Conservation (phyloP, 129 eudicot genomes). For the carrot (Daucus carota) region DNA sequence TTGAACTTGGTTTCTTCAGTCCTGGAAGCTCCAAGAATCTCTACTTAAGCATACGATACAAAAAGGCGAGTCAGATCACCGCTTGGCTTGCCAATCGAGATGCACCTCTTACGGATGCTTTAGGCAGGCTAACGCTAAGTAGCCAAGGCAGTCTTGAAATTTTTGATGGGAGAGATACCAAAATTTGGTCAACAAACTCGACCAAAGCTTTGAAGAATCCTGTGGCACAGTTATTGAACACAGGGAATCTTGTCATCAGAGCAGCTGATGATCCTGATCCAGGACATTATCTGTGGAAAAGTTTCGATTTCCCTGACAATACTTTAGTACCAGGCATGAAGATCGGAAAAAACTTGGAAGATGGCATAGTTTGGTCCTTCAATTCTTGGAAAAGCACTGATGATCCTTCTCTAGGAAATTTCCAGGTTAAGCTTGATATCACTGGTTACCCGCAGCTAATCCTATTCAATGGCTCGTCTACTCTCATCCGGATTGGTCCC, state of each 20-base stretch:
- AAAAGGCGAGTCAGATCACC: neutral
- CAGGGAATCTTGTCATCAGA: constrained; percentile 13
- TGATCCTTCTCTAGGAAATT: constrained; percentile 2
- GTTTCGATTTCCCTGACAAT: constrained; percentile 13
- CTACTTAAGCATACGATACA: constrained; percentile 14
- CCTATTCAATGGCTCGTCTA: neutral
- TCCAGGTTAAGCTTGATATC: neutral
- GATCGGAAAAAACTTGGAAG: neutral
- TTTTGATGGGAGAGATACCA: neutral
- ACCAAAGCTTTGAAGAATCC: neutral
- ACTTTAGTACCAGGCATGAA: constrained; percentile 11
- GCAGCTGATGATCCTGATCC: neutral
- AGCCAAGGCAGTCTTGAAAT: constrained; percentile 1
- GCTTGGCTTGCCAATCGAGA: constrained; percentile 20
- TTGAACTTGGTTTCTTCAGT: constrained; percentile 14
- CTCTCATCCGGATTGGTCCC: neutral
- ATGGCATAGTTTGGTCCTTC: neutral
- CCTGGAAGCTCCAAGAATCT: constrained; percentile 5
- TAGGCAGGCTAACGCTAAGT: constrained; percentile 9
- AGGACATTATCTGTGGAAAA: constrained; percentile 9
- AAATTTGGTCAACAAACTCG: constrained; percentile 20
- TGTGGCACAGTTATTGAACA: constrained; percentile 9
- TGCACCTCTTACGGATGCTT: constrained; percentile 2
- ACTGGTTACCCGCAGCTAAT: neutral
- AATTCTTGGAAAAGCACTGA: neutral